Base-by-base conservation (phyloP, 352 stramenopile genomes). In the Phytophthora pistaciae region DNA sequence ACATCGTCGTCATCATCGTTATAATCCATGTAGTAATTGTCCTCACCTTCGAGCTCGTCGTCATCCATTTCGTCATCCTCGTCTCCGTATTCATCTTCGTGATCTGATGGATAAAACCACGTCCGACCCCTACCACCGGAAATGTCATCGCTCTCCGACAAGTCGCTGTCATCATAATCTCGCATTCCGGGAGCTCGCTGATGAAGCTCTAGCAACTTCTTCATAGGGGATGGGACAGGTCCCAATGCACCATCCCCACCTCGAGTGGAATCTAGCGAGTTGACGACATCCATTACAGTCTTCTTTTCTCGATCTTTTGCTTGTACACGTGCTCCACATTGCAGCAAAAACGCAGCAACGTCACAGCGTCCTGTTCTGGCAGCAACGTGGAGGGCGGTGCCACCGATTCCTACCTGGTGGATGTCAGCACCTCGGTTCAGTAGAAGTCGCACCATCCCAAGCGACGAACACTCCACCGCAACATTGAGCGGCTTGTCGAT, bases 401-500 rank as follows among this genome's bases (percentile, higher is more conserved):
- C 87, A 13, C 69, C 70, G 1, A 77, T 67, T 33, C 84, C 83
- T 10, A 77, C 70, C 38, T 88, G 79, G 27, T 91, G 83, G 21
- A 95, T 75, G 52, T 95, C 87, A 23, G 86, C 85, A 16, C 89
- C 89, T 52, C 85, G 83, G 57, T 92, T 93, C n/a, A 95, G 48
- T 14, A 96, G 74, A 46, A 93, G 89, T 3, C 85, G 80, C 38
- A 96, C 78, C 87, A 96, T 94, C 23, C 64, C 68, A 11, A 96
- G 70, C 6, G 87, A 94, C 11, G 82, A 77, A 54, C 78, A 66
- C 52, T 87, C 72, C n/a, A 83, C 77, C 2, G 89, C 89, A 44
- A 91, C 75, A 53, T 91, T 78, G 1, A 96, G 68, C 10, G 87
- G 85, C 52, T 91, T 91, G 20, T 93, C 83, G 31, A 91, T 74